Conservation (phyloP, 2,329 filamentous ascomycete genomes). For the Ophiostoma sp. region DNA sequence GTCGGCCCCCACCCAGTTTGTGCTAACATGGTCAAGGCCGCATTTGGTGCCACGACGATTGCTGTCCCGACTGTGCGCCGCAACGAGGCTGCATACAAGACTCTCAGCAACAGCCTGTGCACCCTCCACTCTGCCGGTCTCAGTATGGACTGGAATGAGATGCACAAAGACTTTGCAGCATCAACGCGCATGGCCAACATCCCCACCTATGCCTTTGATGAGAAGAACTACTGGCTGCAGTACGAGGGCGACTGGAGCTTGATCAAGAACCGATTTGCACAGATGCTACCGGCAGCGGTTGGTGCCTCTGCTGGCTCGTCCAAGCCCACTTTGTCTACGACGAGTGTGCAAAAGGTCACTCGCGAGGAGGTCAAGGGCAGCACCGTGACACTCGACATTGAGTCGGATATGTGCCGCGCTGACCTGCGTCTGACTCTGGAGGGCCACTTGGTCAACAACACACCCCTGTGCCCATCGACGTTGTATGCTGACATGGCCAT, state of each 20-base stretch:
- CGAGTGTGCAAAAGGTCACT: conserved; percentile 59
- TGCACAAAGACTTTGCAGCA: conserved; percentile 47
- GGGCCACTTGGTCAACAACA: conserved; percentile 64
- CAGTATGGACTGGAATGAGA: conserved; percentile 65
- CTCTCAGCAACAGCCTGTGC: conserved; percentile 52
- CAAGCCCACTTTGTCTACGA: conserved; percentile 57
- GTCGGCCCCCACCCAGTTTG: conserved; percentile 70
- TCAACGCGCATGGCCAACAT: conserved; percentile 52
- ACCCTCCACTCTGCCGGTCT: conserved; percentile 58
- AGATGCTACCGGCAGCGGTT: conserved; percentile 33
- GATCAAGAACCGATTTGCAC: conserved; percentile 58
- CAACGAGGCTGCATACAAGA: conserved; percentile 59
- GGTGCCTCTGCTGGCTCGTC: conserved; percentile 34
- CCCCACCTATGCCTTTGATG: conserved; percentile 66
- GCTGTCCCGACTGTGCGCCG: conserved; percentile 58
- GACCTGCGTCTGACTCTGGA: conserved; percentile 57
- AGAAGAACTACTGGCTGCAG: conserved; percentile 65
- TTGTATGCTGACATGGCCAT: conserved; percentile 47
- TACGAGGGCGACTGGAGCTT: conserved; percentile 66
- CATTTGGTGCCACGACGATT: conserved; percentile 49
- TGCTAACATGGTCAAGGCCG: conserved; percentile 62
- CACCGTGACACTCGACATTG: conserved; percentile 55
- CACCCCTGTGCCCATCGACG: conserved; percentile 59
- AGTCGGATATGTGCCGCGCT: conserved; percentile 60
- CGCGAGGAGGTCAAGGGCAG: conserved; percentile 58